phyloP scores from a whole-genome alignment of 2,329 filamentous ascomycete genomes.

The Microsporum audouinii region DNA sequence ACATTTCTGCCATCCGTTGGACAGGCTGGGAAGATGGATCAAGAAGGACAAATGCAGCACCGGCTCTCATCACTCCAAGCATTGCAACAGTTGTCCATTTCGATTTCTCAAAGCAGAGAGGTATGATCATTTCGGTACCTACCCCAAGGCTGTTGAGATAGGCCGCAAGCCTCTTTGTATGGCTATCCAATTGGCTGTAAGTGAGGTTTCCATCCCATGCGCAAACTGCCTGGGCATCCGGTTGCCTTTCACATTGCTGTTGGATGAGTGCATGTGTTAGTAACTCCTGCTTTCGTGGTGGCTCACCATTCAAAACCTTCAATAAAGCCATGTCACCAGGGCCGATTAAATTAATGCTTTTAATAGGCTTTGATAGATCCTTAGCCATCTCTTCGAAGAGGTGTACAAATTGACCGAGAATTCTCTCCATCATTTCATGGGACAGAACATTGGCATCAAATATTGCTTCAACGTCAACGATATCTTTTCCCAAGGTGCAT shows the following conservation, averaged over 20 bases:
- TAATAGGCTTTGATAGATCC: neutral
- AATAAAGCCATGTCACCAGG: neutral
- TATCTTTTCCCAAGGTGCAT: neutral
- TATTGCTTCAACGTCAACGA: neutral
- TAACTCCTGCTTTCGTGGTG: neutral
- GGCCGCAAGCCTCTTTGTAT: conserved; percentile 13
- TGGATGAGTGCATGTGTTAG: conserved; percentile 15
- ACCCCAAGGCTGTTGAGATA: conserved; percentile 6
- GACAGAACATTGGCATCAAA: neutral
- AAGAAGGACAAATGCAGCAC: conserved; percentile 12
- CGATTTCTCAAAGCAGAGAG: conserved; percentile 15
- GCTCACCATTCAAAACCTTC: neutral
- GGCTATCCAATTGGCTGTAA: conserved; percentile 12
- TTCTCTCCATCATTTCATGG: neutral
- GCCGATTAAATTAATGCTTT: neutral
- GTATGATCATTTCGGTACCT: conserved; percentile 10
- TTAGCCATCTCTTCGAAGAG: neutral
- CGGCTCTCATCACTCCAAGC: conserved; percentile 13
- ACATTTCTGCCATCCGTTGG: conserved; percentile 5
- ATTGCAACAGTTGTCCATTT: conserved; percentile 11
- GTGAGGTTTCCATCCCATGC: conserved; percentile 17
- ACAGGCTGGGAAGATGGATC: conserved; percentile 12
- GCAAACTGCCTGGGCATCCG: conserved; percentile 14
- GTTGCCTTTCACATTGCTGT: conserved; percentile 6
- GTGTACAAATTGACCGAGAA: neutral